Evolutionary conservation across 2,329 filamentous ascomycete species (phyloP), one percentile per base, ranked within the genome.

Genomic region (Phialemoniopsis sp.): DNA sequence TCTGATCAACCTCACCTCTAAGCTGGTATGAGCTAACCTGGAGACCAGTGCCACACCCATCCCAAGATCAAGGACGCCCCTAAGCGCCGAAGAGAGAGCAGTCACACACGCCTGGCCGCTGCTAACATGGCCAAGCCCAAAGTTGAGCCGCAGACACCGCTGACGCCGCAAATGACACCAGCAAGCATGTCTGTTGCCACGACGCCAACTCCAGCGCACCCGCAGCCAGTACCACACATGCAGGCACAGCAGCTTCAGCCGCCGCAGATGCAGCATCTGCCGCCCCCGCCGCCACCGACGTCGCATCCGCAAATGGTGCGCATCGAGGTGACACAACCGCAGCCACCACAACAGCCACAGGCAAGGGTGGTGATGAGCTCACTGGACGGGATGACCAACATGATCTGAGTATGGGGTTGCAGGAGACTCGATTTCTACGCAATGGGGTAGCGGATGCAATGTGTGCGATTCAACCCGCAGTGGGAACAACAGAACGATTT

Each of bases 21-120:
- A 28, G n/a, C n/a, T n/a, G n/a, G n/a, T n/a, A 35, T 37, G 35
- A 32, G 35, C 38, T 52, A 32, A 45, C 42, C n/a, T n/a, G 12
- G 8, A 14, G 10, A 31, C 47, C 46, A 84, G 81, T 87, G 83
- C 49, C 82, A 87, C 56, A 81, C 80, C 2, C 82, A 86, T 49
- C 76, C 78, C 13, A 87, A 87, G 59, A 73, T 82, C 56, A 86
- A 85, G 56, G 83, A 87, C 49, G 74, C 78, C 2, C 80, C 81
- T 3, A 87, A 87, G 61, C 73, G 82, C 37, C 72, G 80, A 39
- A 73, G 82, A 34, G 82, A 85, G 54, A 80, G 69, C 53, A 77
- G 68, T 49, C 72, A 80, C 49, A 65, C 63, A 5, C 64, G 69
- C 55, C 32, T 53, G 67, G 32, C 64, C 62, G 18, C 61, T 63